Evolutionary conservation across 1,284 basidiomycete species (phyloP), one percentile per base, ranked within the genome.

Genomic region (Ustilago cynodontis): DNA sequence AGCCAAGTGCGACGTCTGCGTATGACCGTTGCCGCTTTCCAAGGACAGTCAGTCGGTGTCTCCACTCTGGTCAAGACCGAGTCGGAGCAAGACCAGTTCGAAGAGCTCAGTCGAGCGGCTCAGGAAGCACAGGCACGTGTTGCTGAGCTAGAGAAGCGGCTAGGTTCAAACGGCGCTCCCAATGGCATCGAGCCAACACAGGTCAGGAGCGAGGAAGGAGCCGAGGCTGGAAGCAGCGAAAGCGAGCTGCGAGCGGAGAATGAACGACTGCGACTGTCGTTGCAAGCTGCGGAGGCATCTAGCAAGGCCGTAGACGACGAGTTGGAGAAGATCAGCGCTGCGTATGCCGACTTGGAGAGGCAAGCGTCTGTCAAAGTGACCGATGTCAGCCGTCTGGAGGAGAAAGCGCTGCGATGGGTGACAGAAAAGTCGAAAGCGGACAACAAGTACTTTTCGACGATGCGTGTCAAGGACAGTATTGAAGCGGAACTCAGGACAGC

Each of bases 361-460:
- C 93, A 94, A 75, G 90, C 94, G 50, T 91, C 92, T 77, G 91
- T 89, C 85, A 96, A 96, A 86, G 90, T 94, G 1, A 93, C 93
- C 74, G 93, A 96, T 64, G 88, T 98, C 29, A 88, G 89, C 45
- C 88, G 88, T 16, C 88, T 92, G 82, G 96, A 99, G 85, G 92
- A 94, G 58, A 91, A 91, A 67, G 83, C 95, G 55, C 86, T 86
- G 59, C 85, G 86, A 13, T 79, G 87, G 26, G 83, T 84, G 2
- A 86, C 86, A n/a, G 87, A 88, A 65, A 93, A 91, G 91, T 93
- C 94, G 14, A 98, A 96, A 87, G 91, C 93, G 22, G 95, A 98
- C 81, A 97, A 95, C 88, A 97, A 95, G 87, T 98, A 92, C 86
- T 98, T 92, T 85, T 90, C 93, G 28, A 91, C 92, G 6, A 94